These are phyloP conservation scores for Puccinia triticina DNA, from an alignment of 1,284 basidiomycete species.

Conservation along the genomic window DNA sequence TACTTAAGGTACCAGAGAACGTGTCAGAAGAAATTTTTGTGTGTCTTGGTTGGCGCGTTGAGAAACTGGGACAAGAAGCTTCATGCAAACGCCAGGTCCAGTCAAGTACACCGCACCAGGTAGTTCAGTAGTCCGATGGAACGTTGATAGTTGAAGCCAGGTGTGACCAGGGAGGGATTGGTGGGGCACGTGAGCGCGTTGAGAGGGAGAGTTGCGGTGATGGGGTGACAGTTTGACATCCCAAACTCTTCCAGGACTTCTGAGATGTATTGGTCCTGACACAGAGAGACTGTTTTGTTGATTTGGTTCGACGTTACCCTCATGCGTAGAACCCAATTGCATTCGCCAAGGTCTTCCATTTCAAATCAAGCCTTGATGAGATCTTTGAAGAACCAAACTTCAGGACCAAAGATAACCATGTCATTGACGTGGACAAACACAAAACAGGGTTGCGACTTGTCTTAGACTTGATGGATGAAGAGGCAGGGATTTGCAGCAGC, in stretches of 20 bases:
- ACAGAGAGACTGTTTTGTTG: background rate
- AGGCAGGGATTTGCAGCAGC: background rate
- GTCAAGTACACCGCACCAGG: background rate
- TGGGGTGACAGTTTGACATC: background rate
- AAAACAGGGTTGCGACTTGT: background rate
- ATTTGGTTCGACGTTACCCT: background rate
- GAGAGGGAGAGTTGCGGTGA: background rate
- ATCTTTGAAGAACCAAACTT: background rate
- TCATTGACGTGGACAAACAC: constrained; percentile 13
- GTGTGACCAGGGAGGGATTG: background rate
- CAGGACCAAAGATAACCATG: background rate
- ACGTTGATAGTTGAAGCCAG: background rate
- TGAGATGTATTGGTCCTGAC: background rate
- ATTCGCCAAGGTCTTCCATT: constrained; percentile 25
- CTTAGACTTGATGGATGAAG: constrained; percentile 3
- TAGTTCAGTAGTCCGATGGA: background rate
- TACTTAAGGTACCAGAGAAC: background rate
- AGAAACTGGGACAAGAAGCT: constrained; percentile 21
- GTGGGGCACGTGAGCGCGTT: background rate
- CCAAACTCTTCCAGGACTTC: background rate
- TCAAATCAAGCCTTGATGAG: background rate
- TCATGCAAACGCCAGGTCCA: background rate
- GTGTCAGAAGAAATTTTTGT: background rate
- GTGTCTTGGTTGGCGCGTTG: background rate
- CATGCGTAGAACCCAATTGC: background rate